A percentile compares a stretch with the other conserved stretches of the same genome.
phyloP scores from a whole-genome alignment of 2,329 filamentous ascomycete genomes.

The Xylaria multiplex region DNA sequence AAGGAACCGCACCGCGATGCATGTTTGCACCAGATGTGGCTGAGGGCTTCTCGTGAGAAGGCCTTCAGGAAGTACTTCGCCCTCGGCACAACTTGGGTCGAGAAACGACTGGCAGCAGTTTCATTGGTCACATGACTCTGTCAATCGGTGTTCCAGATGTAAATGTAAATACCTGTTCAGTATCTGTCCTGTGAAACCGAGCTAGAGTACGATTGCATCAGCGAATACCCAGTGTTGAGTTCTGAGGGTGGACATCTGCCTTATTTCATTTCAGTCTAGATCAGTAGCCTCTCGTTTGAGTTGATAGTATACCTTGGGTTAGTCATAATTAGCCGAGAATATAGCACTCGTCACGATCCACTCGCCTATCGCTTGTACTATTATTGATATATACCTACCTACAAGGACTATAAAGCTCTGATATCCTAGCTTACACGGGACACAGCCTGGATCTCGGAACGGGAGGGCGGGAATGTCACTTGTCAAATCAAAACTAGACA shows the following conservation, averaged over 20 bases:
- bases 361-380: slow-evolving; percentile 40
- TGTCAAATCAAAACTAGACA: slow-evolving; percentile 44
- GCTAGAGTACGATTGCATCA: slow-evolving; percentile 15
- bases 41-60: slow-evolving; percentile 14
- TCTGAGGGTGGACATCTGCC: slow-evolving; percentile 14
- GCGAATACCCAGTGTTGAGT: slow-evolving; percentile 4
- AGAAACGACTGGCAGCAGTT: slow-evolving; percentile 16
- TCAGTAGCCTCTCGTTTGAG: slow-evolving; percentile 2
- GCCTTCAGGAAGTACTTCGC: slow-evolving; percentile 12
- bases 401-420: slow-evolving; percentile 30
- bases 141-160: slow-evolving; percentile 18
- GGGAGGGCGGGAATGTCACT: slow-evolving; percentile 44
- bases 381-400: slow-evolving; percentile 24
- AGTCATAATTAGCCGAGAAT: slow-evolving; percentile 23
- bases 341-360: slow-evolving; percentile 25
- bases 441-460: slow-evolving; percentile 45
- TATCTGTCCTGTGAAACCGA: slow-evolving; percentile 29
- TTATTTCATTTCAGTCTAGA: slow-evolving; percentile 17
- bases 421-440: slow-evolving; percentile 30
- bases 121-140: slow-evolving; percentile 35
- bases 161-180: slow-evolving; percentile 15
- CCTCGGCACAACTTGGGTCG: slow-evolving; percentile 19
- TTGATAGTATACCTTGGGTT: not conserved
- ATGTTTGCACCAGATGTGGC: slow-evolving; percentile 31
- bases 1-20: slow-evolving; percentile 29